Base-by-base conservation (phyloP, 1,139 yeast species). In the Blastobotrys aristatus region DNA sequence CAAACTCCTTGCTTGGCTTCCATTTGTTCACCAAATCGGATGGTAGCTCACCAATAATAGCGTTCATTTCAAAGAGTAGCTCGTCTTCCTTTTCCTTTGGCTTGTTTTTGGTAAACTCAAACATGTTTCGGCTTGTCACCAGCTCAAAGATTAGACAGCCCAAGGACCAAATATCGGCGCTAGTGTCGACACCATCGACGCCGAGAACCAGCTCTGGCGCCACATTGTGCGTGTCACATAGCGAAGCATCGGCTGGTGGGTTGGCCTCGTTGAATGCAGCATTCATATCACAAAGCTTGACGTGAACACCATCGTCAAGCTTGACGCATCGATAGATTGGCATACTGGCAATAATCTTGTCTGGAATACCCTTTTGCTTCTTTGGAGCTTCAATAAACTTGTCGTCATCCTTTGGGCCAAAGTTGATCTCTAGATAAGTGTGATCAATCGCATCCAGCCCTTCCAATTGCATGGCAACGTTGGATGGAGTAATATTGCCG, bases 291-390 rank as follows among this genome's bases (percentile, higher is more conserved):
- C 48, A 29, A 10, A 50, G 32, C 37, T 42, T 37, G 18, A 50
- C 40, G 20, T 21, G 44, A 31, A 45, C 35, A 17, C 39, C 38
- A 14, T 37, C 35, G 24, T 47, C 52, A 4, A 44, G 32, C 36
- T 38, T 44, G 29, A 47, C 49, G 33, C 31, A 47, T 35, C 46
- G 43, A 40, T n/a, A 24, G 24, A 50, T 33, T 20, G 52, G 52
- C 31, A 30, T 40, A 21, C 43, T 46, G 22, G 43, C 43, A 10
- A 44, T 20, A 38, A 50, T 43, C 29, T 35, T 37, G 32, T 50
- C 48, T 30, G 52, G 52, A 4, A 46, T 43, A n/a, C 52, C 52
- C 40, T 50, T 50, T 21, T 50, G 52, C 40, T 48, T 48, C 46
- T 48, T 45, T 17, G 47, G 38, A 18, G 46, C 44, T 33, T 50